A percentile compares a stretch with the other conserved stretches of the same genome.
phyloP scores from a whole-genome alignment of 2,329 filamentous ascomycete species.

The Penicillium sumatraense region DNA sequence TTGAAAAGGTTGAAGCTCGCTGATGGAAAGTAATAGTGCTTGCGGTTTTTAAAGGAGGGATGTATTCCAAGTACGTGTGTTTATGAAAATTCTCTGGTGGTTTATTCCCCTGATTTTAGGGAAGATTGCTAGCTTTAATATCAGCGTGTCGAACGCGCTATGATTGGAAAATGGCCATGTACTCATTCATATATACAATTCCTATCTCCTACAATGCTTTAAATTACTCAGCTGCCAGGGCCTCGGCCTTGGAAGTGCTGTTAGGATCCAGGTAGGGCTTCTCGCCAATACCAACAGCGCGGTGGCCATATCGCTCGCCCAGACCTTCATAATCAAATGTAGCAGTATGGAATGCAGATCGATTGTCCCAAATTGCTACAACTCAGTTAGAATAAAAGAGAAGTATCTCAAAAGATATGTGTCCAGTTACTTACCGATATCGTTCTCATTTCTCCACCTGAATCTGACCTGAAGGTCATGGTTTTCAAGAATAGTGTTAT shows the following conservation, averaged over 20 bases:
- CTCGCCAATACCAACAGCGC: conserved; percentile 40
- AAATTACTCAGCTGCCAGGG: conserved; percentile 14
- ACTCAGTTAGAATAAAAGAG: neutral
- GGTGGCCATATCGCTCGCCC: conserved; percentile 34
- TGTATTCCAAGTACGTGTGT: neutral
- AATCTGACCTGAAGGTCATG: conserved; percentile 58
- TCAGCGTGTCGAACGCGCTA: neutral
- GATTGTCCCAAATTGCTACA: conserved; percentile 41
- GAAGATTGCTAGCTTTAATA: conserved; percentile 8
- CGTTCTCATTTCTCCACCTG: conserved; percentile 55
- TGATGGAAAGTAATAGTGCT: neutral
- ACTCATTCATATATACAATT: neutral
- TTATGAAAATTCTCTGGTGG: neutral
- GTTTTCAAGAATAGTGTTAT: conserved; percentile 49
- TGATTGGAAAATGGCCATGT: neutral
- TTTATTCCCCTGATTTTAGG: neutral
- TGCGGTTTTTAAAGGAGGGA: neutral
- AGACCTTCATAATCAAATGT: conserved; percentile 39
- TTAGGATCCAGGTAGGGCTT: conserved; percentile 39
- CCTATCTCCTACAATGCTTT: neutral
- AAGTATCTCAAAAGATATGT: neutral
- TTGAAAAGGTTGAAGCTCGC: conserved; percentile 26
- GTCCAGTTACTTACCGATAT: conserved; percentile 42
- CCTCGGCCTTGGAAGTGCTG: conserved; percentile 25
- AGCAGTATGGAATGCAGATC: conserved; percentile 33